Evolutionary conservation across 1,284 basidiomycete genomes (phyloP).

Genomic region (Erythrobasidium hasegawianum): DNA sequence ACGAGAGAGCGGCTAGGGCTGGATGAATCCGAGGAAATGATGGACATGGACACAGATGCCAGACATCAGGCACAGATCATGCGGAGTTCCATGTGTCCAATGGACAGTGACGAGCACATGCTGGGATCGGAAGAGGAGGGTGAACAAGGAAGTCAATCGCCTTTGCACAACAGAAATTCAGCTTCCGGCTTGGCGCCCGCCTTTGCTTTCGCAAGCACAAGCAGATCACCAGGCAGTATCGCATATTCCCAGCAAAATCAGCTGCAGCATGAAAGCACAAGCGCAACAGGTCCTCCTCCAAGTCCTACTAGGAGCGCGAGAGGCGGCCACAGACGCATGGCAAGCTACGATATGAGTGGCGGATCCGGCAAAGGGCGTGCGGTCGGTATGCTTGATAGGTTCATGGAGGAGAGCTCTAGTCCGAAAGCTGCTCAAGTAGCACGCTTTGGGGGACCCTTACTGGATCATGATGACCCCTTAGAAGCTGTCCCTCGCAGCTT

Average conservation of each 20-base stretch:
- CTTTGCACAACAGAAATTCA: neutral
- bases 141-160: neutral
- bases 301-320: neutral
- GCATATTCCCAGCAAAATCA: neutral
- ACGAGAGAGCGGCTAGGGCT: conserved; percentile 21
- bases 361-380: neutral
- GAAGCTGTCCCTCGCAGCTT: neutral
- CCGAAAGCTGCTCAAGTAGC: conserved; percentile 33
- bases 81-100: neutral
- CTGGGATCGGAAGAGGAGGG: neutral
- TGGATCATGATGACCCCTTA: neutral
- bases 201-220: conserved; percentile 4
- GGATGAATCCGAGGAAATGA: conserved; percentile 25
- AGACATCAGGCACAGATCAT: conserved; percentile 19
- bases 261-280: neutral
- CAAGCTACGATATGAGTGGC: conserved; percentile 20
- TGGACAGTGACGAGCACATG: neutral
- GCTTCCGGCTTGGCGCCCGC: conserved; percentile 16
- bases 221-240: neutral
- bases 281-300: neutral
- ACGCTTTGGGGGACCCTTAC: conserved; percentile 20
- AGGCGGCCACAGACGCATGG: conserved; percentile 1
- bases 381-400: conserved; percentile 23
- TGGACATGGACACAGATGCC: conserved; percentile 29
- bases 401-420: conserved; percentile 24